Evolutionary conservation across 1,284 basidiomycete species (phyloP).

Genomic region (Butyriboletus appendiculatus): DNA sequence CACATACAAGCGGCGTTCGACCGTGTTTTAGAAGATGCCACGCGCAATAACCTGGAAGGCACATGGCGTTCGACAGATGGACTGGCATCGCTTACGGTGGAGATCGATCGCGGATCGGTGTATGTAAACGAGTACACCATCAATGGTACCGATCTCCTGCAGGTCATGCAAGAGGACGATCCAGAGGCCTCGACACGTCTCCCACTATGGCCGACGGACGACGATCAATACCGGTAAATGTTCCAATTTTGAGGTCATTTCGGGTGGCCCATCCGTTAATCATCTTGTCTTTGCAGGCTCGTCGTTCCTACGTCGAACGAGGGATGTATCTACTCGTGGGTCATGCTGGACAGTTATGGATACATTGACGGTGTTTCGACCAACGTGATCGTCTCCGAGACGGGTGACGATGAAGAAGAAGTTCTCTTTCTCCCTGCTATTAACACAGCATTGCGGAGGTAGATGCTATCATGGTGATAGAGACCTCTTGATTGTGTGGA

Average conservation of each 20-base stretch:
- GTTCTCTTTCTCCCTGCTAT: slow-evolving; percentile 20
- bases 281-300: slow-evolving; percentile 3
- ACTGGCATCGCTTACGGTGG: slow-evolving; percentile 14
- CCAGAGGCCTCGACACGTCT: slow-evolving; percentile 6
- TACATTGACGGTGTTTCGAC: slow-evolving; percentile 28
- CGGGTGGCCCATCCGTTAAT: neutral
- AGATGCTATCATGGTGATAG: neutral
- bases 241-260: neutral
- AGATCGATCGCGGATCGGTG: slow-evolving; percentile 24
- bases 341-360: slow-evolving; percentile 24
- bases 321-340: slow-evolving; percentile 25
- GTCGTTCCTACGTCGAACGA: slow-evolving; percentile 13
- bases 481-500: too few species aligned
- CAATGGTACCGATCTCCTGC: slow-evolving; percentile 24
- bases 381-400: slow-evolving; percentile 19
- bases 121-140: slow-evolving; percentile 24
- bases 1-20: slow-evolving; percentile 43
- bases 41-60: too few species aligned
- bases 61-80: slow-evolving; percentile 18
- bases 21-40: too few species aligned
- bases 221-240: slow-evolving; percentile 21
- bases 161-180: slow-evolving; percentile 15
- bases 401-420: neutral
- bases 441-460: slow-evolving; percentile 6
- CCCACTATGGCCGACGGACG: slow-evolving; percentile 19